Conservation (phyloP, 106 monocot genomes). For the Phalaenopsis aphrodite region DNA sequence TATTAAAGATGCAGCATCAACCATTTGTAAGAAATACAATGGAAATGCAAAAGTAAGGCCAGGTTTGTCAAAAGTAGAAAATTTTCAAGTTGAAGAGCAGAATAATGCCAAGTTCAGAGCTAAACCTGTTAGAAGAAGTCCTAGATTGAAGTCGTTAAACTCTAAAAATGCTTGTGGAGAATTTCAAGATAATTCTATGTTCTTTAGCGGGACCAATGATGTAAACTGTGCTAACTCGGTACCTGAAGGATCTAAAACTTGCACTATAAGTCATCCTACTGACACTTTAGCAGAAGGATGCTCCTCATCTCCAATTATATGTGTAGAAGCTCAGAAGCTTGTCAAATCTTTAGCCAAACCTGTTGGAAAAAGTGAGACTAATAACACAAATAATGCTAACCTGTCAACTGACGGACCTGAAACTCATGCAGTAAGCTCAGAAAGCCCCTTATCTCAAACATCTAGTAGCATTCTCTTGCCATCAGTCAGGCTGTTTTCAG, state of each 20-base stretch:
- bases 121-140: conserved; percentile 3
- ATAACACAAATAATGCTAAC: neutral
- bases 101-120: neutral
- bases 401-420: neutral
- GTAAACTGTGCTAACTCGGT: neutral
- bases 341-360: neutral
- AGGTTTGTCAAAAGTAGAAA: neutral
- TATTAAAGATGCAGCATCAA: neutral
- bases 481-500: neutral
- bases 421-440: neutral
- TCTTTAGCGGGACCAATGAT: neutral
- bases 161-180: neutral
- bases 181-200: neutral
- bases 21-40: neutral
- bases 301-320: neutral
- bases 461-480: neutral
- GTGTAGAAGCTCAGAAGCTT: neutral
- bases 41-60: neutral
- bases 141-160: neutral
- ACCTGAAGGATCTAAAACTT: neutral
- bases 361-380: neutral
- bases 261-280: neutral
- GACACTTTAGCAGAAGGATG: neutral
- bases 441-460: neutral
- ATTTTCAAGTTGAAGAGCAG: neutral